A percentile compares a stretch with the other conserved stretches of the same genome.
Evolutionary conservation across 23 red algal species (phyloP).

Genomic region (Gracilaria gracilis): DNA sequence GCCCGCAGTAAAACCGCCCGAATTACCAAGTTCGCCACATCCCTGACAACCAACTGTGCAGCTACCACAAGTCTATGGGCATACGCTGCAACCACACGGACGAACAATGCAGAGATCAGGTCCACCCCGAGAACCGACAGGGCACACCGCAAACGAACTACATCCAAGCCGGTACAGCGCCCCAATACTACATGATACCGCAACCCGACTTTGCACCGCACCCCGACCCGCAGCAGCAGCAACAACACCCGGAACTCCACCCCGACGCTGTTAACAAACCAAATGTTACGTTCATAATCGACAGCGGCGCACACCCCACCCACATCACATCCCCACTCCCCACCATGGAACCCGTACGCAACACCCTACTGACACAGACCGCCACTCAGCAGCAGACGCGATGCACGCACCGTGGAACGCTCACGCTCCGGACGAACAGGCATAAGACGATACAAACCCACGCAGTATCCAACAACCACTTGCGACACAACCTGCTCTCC

Average conservation of each 20-base stretch:
- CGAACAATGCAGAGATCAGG: too few species aligned
- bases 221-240: background rate
- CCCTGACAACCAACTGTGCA: too few species aligned
- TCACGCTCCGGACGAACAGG: background rate
- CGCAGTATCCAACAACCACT: constrained; percentile 19
- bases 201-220: background rate
- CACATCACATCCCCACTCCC: background rate
- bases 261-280: background rate
- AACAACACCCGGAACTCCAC: background rate
- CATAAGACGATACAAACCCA: background rate
- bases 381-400: background rate
- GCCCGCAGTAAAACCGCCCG: too few species aligned
- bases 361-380: background rate
- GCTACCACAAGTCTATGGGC: too few species aligned
- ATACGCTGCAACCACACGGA: too few species aligned
- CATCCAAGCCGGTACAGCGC: too few species aligned
- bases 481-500: constrained; percentile 23
- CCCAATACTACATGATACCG: too few species aligned
- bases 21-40: too few species aligned
- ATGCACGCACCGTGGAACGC: background rate
- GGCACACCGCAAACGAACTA: too few species aligned
- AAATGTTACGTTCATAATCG: background rate
- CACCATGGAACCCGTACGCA: background rate
- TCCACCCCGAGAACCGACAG: too few species aligned
- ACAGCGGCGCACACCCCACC: background rate